A percentile compares a stretch with the other conserved stretches of the same genome.
Conservation (phyloP, 257 asterid species). For the Penstemon barbatus region DNA sequence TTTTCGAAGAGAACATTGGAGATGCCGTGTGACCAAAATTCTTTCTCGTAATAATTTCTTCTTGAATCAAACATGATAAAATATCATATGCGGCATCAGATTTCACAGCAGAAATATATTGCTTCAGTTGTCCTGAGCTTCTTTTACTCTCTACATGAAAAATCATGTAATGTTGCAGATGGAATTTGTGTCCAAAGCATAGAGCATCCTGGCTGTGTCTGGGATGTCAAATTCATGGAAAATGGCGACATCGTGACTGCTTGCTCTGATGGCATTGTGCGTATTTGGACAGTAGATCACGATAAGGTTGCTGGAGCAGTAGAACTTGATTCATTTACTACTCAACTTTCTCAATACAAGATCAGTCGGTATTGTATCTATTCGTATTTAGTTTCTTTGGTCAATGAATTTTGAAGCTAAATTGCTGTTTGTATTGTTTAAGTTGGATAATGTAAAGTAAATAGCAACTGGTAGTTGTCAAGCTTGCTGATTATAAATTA, state of each 20-base stretch:
- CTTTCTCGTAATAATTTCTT: background rate
- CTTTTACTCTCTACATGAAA: conserved; percentile 23
- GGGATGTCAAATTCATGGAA: conserved; percentile 95
- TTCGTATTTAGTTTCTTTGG: conserved; percentile 23
- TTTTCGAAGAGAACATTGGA: background rate
- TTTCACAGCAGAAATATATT: conserved; percentile 4
- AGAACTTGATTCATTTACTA: conserved; percentile 66
- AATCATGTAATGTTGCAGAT: conserved; percentile 55
- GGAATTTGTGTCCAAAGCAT: conserved; percentile 92
- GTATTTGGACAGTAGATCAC: conserved; percentile 79
- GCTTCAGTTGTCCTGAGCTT: conserved; percentile 15
- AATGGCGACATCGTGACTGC: conserved; percentile 93
- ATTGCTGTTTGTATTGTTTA: conserved; percentile 14
- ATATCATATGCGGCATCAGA: conserved; percentile 15
- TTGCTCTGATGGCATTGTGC: conserved; percentile 94
- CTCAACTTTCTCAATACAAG: conserved; percentile 75
- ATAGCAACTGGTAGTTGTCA: conserved; percentile 7
- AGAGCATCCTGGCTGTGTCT: conserved; percentile 98
- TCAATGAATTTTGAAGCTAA: conserved; percentile 7
- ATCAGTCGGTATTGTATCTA: conserved; percentile 63
- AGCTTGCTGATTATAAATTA: background rate
- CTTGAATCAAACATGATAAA: conserved; percentile 19
- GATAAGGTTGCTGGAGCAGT: conserved; percentile 67
- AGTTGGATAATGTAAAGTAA: conserved; percentile 20
- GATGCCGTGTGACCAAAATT: background rate